These are phyloP conservation scores for Diplogelasinospora grovesii DNA, from an alignment of 495 filamentous ascomycete species.

Conservation along the genomic window DNA sequence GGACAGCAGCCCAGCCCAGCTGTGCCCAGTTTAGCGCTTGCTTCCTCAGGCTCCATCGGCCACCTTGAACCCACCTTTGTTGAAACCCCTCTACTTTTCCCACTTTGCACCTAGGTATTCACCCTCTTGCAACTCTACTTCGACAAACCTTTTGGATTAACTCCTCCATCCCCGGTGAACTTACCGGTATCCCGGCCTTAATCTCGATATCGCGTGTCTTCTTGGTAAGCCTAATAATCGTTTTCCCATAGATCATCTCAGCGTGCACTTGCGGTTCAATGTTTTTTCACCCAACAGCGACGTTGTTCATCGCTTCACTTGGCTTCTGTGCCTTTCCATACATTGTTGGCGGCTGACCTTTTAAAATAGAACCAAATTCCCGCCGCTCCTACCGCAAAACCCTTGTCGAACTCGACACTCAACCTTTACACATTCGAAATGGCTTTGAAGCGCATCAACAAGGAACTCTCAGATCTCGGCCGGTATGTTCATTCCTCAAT, in stretches of 20 bases:
- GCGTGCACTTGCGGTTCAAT: background rate
- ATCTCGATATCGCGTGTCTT: background rate
- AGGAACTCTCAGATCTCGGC: conserved; percentile 98
- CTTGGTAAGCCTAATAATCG: conserved; percentile 1
- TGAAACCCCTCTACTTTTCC: conserved; percentile 15
- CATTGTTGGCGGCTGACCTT: too few relatives aligned
- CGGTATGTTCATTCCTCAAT: conserved; percentile 59
- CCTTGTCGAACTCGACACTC: conserved; percentile 15
- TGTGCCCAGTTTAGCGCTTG: conserved; percentile 7
- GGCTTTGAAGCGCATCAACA: conserved; percentile 99
- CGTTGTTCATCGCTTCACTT: conserved; percentile 14
- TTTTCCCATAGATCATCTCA: too few relatives aligned
- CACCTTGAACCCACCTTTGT: conserved; percentile 20
- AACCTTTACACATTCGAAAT: conserved; percentile 49
- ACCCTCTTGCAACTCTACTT: conserved; percentile 23
- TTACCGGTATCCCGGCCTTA: conserved; percentile 2
- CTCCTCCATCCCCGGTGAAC: conserved; percentile 14
- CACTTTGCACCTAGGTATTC: conserved; percentile 17
- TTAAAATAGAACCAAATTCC: conserved; percentile 19
- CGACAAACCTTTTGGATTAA: conserved; percentile 9
- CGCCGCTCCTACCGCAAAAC: conserved; percentile 8
- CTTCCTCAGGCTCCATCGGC: conserved; percentile 2
- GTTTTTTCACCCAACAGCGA: background rate
- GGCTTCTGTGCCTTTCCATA: conserved; percentile 23
- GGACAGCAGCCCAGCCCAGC: conserved; percentile 4